Conservation (phyloP, 2,329 filamentous ascomycete genomes). For the Alternaria arbusti region DNA sequence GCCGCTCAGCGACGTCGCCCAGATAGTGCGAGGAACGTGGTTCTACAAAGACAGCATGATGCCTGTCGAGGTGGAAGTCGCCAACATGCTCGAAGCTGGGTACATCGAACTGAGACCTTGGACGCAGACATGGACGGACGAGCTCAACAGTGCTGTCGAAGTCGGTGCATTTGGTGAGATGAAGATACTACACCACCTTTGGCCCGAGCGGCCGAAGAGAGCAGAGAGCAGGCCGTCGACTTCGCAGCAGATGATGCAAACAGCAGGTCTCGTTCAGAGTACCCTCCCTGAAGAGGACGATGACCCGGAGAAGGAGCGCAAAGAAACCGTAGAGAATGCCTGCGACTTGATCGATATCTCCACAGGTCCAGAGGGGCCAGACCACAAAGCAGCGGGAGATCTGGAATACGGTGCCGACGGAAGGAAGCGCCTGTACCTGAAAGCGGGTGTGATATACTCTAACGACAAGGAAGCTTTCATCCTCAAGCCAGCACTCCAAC, state of each 20-base stretch:
- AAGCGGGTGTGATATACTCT: constrained; percentile 86
- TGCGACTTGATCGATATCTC: constrained; percentile 58
- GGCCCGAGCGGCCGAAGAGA: constrained; percentile 71
- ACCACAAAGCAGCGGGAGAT: constrained; percentile 57
- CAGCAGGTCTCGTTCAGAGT: constrained; percentile 39
- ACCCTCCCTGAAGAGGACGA: constrained; percentile 44
- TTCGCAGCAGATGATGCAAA: constrained; percentile 39
- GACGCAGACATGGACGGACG: constrained; percentile 91
- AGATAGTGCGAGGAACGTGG: constrained; percentile 88
- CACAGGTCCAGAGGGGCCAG: constrained; percentile 52
- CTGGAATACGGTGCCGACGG: constrained; percentile 52
- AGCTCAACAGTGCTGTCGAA: constrained; percentile 86
- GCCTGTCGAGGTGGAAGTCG: constrained; percentile 82
- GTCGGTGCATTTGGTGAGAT: constrained; percentile 89
- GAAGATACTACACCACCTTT: constrained; percentile 84
- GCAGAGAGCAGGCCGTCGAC: constrained; percentile 52
- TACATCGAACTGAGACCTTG: constrained; percentile 86
- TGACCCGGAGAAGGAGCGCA: constrained; percentile 53
- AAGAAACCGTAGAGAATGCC: constrained; percentile 52
- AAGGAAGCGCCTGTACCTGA: constrained; percentile 67
- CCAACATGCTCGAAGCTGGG: constrained; percentile 91
- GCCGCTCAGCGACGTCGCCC: constrained; percentile 84
- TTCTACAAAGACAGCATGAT: constrained; percentile 97
- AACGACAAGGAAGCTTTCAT: constrained; percentile 79
- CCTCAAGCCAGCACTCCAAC: constrained; percentile 81